These are phyloP conservation scores for Fomitiporia mediterranea DNA, from an alignment of 1,284 basidiomycete species.

Conservation along the genomic window DNA sequence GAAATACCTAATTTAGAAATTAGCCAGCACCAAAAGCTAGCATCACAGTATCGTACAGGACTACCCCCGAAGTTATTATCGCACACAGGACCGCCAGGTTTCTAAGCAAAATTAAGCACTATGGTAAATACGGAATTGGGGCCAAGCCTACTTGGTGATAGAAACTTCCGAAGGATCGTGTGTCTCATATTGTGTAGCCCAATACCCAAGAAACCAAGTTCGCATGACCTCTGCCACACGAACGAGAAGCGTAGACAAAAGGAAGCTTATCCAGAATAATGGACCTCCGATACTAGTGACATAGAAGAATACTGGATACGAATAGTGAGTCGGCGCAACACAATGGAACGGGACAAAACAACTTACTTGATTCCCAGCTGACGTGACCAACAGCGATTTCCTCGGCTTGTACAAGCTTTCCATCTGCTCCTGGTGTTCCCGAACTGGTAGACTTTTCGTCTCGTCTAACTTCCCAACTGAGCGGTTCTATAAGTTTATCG, in stretches of 20 bases:
- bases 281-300: constrained; percentile 27
- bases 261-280: constrained; percentile 25
- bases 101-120: constrained; percentile 3
- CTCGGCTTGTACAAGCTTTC: constrained; percentile 36
- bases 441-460: constrained; percentile 7
- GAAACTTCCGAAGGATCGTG: constrained; percentile 21
- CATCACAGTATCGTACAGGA: too few species aligned
- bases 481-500: not conserved
- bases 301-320: constrained; percentile 23
- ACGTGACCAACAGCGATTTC: constrained; percentile 40
- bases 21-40: too few species aligned
- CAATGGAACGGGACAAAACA: not conserved
- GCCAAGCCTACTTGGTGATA: not conserved
- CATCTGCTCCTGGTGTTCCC: constrained; percentile 20
- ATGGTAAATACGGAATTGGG: not conserved
- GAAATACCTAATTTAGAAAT: constrained; percentile 22
- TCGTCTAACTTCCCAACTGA: not conserved
- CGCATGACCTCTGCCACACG: constrained; percentile 35
- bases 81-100: constrained; percentile 23
- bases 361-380: constrained; percentile 22
- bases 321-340: not conserved
- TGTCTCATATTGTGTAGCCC: constrained; percentile 50
- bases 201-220: constrained; percentile 56
- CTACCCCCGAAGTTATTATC: constrained; percentile 19
- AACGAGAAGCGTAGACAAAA: constrained; percentile 29